Evolutionary conservation across 345 rosid species (phyloP), one percentile per base, ranked within the genome.

Genomic region (Eucalyptus cloeziana): DNA sequence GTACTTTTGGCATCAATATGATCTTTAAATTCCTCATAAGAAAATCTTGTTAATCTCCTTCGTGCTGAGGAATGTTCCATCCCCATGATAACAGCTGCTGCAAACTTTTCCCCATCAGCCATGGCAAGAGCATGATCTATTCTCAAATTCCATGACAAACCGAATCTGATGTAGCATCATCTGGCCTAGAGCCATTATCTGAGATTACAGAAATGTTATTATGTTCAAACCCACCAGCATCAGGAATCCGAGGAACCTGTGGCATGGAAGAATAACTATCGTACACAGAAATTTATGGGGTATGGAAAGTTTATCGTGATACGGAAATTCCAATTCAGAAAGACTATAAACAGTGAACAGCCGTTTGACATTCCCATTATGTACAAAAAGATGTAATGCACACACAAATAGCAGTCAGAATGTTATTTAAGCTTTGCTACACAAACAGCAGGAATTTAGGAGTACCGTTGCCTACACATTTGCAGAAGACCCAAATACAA

Each of bases 291-390:
- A 87, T n/a, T 94, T 95, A 87, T 94, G 87, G 33, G 94, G 93
- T 85, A 94, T 88, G 93, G 92, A 49, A 93, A 94, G 88, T 95
- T 95, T 3, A 93, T 94, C 87, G 51, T 69, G 79, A 94, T 92
- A 44, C 95, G 1, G 94, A 47, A 93, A 95, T 76, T 92, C 94
- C 95, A 94, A 76, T 21, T 76, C 27, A 11, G 47, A 76, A 21
- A 76, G 83, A 40, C 83, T 37, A 10, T 37, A 37, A 3, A 76
- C 27, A 37, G 47, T 37, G 47, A 76, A 76, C 83, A 37, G 45
- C 83, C 45, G 45, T 37, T 76, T 19, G 13, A 37, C 83, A 37
- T 37, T 37, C 37, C 83, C 83, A 19, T 76, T 37, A 76, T 76
- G 47, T 76, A 76, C 83, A 10, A 40, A 71, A 76, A 76, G 83